Base-by-base conservation (phyloP, 768 basidiomycete genomes). In the Boletus pseudopeckii region DNA sequence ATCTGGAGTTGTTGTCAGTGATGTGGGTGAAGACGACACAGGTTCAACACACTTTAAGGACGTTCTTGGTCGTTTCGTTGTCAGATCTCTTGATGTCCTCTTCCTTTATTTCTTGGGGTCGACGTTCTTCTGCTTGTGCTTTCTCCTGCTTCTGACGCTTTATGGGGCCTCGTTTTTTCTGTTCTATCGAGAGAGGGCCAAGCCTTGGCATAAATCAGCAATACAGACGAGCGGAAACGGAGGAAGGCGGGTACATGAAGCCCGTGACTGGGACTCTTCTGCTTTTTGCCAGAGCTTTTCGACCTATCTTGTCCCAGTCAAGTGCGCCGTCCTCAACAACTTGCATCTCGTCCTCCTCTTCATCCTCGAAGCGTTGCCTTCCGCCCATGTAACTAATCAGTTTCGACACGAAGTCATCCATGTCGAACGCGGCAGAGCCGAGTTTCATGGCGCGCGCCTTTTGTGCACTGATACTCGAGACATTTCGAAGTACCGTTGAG, bases 371-470 rank as follows among this genome's bases (percentile, higher is more conserved):
- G 34, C 77, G 74, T 33, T 78, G 77, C 32, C 77, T 74, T 6
- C 89, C 88, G 17, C 90, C 88, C 87, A 93, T 88, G 63, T 83
- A 90, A 14, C 73, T 78, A 44, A 87, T 74, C 34, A 93, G 75
- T 62, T 86, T 86, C 7, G 82, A 71, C 50, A 99, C 75, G 61
- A 95, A 98, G 51, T 98, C 94, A 59, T 96, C 92, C 38, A 90
- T 75, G 64, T 99, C 96, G 64, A 98, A 99, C 14, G 87, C 84
- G 50, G 90, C 89, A 0, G 83, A 82, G 49, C 90, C 92, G 0
- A 91, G 83, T 69, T 91, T 93, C 83, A 96, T 86, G 30, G 85
- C 85, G 30, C 91, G 88, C n/a, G 94, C 94, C 66, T 95, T 88
- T 60, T 86, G 85, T 2, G 90, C 86, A 41, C 88, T 84, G 61